These are phyloP conservation scores for Suillus occidentalis DNA, from an alignment of 768 basidiomycete species.

Conservation along the genomic window DNA sequence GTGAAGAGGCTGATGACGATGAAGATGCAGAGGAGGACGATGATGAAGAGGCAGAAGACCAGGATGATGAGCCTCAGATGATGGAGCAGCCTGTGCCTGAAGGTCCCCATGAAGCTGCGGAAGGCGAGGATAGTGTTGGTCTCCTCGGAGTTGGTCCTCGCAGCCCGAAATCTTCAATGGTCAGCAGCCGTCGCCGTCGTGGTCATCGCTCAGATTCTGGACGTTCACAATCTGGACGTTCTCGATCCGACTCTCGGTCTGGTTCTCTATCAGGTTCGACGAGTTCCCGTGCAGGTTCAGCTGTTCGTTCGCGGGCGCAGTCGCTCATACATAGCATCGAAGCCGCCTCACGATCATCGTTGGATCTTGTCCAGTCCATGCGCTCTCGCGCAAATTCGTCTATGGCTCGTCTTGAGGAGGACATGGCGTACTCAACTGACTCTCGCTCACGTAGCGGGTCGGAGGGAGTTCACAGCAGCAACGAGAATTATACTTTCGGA, in stretches of 20 bases:
- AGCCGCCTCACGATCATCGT: conserved; percentile 58
- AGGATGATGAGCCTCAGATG: conserved; percentile 36
- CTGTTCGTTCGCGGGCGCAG: conserved; percentile 62
- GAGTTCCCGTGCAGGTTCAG: conserved; percentile 47
- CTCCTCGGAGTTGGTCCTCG: conserved; percentile 52
- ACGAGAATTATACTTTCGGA: conserved; percentile 78
- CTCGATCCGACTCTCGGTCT: conserved; percentile 26
- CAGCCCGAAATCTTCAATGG: conserved; percentile 45
- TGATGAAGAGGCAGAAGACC: conserved; percentile 33
- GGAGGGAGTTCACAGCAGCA: conserved; percentile 46
- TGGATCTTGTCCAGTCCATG: conserved; percentile 53
- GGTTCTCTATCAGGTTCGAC: conserved; percentile 26
- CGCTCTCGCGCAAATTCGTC: conserved; percentile 64
- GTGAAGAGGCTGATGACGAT: conserved; percentile 28
- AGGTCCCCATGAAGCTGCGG: conserved; percentile 57
- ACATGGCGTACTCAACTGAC: conserved; percentile 37
- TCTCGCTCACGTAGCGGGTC: conserved; percentile 42
- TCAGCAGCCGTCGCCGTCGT: conserved; percentile 33
- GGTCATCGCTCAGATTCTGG: conserved; percentile 21
- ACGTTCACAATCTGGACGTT: conserved; percentile 39
- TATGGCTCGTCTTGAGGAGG: conserved; percentile 67
- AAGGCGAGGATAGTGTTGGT: conserved; percentile 62
- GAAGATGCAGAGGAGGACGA: conserved; percentile 27
- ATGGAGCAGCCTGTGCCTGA: conserved; percentile 49
- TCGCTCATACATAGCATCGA: conserved; percentile 65